Conservation (phyloP, 768 basidiomycete species). For the Lyophyllum atratum region DNA sequence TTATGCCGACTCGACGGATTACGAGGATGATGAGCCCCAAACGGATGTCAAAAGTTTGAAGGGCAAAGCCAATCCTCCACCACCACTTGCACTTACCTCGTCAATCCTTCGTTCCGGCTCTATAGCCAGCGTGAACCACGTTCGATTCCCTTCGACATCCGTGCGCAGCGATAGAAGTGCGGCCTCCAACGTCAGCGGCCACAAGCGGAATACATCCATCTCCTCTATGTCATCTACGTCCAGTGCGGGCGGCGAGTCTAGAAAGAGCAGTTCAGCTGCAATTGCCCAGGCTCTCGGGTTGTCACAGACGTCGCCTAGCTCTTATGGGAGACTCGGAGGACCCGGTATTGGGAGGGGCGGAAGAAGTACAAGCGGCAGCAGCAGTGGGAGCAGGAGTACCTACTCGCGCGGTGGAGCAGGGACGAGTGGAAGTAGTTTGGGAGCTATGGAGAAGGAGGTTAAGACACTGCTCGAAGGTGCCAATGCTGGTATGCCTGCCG, state of each 20-base stretch:
- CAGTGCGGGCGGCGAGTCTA: constrained; percentile 9
- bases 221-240: constrained; percentile 14
- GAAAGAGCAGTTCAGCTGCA: constrained; percentile 35
- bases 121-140: constrained; percentile 18
- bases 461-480: constrained; percentile 50
- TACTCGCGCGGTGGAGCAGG: constrained; percentile 32
- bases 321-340: constrained; percentile 39
- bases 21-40: constrained; percentile 36
- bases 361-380: constrained; percentile 25
- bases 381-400: constrained; percentile 29
- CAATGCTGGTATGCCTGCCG: constrained; percentile 20
- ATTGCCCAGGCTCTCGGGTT: constrained; percentile 47
- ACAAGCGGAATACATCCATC: constrained; percentile 9
- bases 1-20: constrained; percentile 50
- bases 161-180: constrained; percentile 11
- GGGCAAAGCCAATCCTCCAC: constrained; percentile 24
- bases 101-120: constrained; percentile 28
- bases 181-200: not conserved
- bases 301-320: constrained; percentile 40
- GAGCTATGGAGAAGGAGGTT: constrained; percentile 37
- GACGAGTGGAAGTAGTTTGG: constrained; percentile 24
- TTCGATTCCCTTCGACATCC: constrained; percentile 21
- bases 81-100: constrained; percentile 21
- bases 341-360: constrained; percentile 32
- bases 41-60: constrained; percentile 18